Conservation (phyloP, 73 alveolate genomes). For the Paramecium sonneborni region DNA sequence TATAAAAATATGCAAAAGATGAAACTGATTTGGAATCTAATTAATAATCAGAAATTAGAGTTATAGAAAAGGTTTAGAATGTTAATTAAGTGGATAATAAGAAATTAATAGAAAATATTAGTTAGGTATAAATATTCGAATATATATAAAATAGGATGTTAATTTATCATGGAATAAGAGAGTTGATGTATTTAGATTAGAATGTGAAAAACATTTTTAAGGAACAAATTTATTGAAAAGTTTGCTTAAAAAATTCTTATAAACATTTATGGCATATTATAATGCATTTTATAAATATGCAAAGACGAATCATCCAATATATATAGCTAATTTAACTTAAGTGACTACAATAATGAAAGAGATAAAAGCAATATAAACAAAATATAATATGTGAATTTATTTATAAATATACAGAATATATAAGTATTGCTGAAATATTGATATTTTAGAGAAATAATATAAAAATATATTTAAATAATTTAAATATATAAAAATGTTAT, state of each 20-base stretch:
- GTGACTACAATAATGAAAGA: slow-evolving; percentile 40
- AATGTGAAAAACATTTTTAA: slow-evolving; percentile 56
- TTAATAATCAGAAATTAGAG: background rate
- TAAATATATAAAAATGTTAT: background rate
- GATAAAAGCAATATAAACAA: slow-evolving; percentile 37
- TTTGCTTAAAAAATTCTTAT: slow-evolving; percentile 46
- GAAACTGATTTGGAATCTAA: slow-evolving; percentile 26
- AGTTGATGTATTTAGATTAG: slow-evolving; percentile 55
- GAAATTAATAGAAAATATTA: slow-evolving; percentile 52
- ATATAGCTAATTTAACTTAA: slow-evolving; percentile 29
- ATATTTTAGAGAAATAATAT: background rate
- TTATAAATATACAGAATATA: background rate
- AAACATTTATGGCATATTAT: slow-evolving; percentile 57
- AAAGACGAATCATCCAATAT: slow-evolving; percentile 49
- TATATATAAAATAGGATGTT: slow-evolving; percentile 16
- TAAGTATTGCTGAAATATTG: background rate
- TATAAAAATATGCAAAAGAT: slow-evolving; percentile 47
- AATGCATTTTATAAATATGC: slow-evolving; percentile 55
- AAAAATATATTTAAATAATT: background rate
- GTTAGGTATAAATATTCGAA: background rate
- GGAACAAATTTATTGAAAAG: slow-evolving; percentile 58
- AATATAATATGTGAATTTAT: slow-evolving; percentile 55
- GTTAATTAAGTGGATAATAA: slow-evolving; percentile 48
- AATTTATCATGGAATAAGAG: slow-evolving; percentile 60
- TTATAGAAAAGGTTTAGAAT: background rate